Base-by-base conservation (phyloP, 176 grass and related monocot genomes). In the Triticum dicoccoides region DNA sequence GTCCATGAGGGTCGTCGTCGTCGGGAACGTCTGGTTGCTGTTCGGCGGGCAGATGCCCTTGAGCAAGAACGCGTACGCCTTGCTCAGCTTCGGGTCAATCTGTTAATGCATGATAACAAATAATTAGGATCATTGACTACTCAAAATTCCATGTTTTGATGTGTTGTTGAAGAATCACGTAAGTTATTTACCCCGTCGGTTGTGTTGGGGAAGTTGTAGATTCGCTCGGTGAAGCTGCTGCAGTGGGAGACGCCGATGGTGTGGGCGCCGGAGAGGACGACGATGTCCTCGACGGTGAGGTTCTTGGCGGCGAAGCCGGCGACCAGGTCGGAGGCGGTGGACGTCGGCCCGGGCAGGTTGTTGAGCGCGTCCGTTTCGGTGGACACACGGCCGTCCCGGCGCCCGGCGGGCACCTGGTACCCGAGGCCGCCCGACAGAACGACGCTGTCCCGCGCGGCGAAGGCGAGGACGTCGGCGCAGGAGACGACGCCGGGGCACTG, bases 391-490 rank as follows among this genome's bases (percentile, higher is more conserved):
- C 88, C 86, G n/a, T 95, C 94, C 1, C 84, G 89, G 51, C 94
- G 89, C 2, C 94, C 89, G 0, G 86, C 47, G 0, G 80, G 77
- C n/a, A 95, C 91, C 80, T 41, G 58, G 80, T 90, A 92, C 13
- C 33, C 24, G 34, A 65, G 27, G 76, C 63, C 74, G 4, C 85
- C 89, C 25, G 92, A 33, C 7, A 91, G 82, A 14, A 5, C 47
- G 13, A 89, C 76, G 56, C 92, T 86, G 86, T 93, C 92, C 14
- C 86, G 79, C 9, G 89, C 92, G 14, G 89, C 89, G 51, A 94
- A 94, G 34, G 95, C 95, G 66, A 94, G 61, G 20, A 97, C 33
- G 73, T 97, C 95, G 27, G 95, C 92, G 85, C 95, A 94, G 13
- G 95, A 97, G 15, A 89, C 94, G 5, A 84, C 78, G 35, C 76